Evolutionary conservation across 495 filamentous ascomycete genomes (phyloP).

Genomic region (Penicillium crystallinum): DNA sequence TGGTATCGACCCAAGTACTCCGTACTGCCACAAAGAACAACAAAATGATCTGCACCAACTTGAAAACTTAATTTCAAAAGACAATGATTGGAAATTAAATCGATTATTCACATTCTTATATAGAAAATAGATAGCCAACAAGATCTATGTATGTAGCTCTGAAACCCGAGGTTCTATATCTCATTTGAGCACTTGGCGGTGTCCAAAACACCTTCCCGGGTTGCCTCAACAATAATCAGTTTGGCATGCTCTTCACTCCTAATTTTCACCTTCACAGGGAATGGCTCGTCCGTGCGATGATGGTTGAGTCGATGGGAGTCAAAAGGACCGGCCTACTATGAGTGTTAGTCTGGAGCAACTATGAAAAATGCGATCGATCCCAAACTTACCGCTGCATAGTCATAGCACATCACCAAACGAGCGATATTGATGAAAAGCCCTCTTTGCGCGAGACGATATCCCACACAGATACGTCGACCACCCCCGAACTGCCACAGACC

Average conservation of each 20-base stretch:
- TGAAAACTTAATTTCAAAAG: too few relatives aligned
- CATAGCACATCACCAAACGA: constrained; percentile 40
- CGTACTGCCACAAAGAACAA: too few relatives aligned
- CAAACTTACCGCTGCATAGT: constrained; percentile 26
- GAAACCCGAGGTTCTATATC: too few relatives aligned
- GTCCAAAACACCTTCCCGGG: neutral
- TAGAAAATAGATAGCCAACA: too few relatives aligned
- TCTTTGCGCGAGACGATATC: constrained; percentile 38
- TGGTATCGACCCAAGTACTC: too few relatives aligned
- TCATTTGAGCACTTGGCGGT: neutral
- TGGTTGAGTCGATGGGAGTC: constrained; percentile 20
- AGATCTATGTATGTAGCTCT: too few relatives aligned
- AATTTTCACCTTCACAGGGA: constrained; percentile 20
- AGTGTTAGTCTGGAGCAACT: neutral
- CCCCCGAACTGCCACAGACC: constrained; percentile 33
- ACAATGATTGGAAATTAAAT: too few relatives aligned
- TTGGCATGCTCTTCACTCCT: constrained; percentile 20
- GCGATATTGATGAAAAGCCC: constrained; percentile 41
- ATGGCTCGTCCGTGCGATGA: constrained; percentile 19
- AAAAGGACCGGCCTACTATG: constrained; percentile 12
- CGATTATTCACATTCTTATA: too few relatives aligned
- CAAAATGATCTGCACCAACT: too few relatives aligned
- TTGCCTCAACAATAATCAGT: constrained; percentile 10
- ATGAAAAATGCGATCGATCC: neutral
- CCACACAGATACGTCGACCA: constrained; percentile 43